Evolutionary conservation across 1,284 basidiomycete species (phyloP), one percentile per base, ranked within the genome.

Genomic region (Marasmius fiardii): DNA sequence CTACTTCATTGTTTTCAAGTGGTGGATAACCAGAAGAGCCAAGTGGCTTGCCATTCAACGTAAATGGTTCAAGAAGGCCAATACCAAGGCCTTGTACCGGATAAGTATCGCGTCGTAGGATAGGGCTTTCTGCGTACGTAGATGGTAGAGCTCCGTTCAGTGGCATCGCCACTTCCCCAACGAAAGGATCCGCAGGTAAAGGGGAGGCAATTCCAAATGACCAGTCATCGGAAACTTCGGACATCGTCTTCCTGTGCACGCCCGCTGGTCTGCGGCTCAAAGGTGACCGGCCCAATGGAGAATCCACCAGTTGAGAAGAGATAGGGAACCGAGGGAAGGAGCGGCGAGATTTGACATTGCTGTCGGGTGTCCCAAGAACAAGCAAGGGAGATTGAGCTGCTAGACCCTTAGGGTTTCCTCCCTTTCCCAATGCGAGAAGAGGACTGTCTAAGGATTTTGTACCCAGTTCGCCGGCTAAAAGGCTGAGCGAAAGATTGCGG

Each of bases 401-500:
- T 20, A 52, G 24, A 12, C 31, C 31, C 26, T 31, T 18, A 12
- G 47, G n/a, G 18, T 23, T 16, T 12, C 47, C 28, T 10, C 31
- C 31, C 20, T 49, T 49, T 14, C 26, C 28, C 23, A 49, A 20
- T 7, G 47, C 47, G 18, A 49, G 31, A 4, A 49, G 26, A 11
- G 47, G 47, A 33, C 47, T 49, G 16, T 49, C 47, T n/a, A 49
- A n/a, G 7, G 47, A 49, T 20, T 49, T 49, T 4, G 47, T 31
- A n/a, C 31, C 47, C 10, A 49, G 24, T 18, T 49, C 47, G 1
- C 47, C n/a, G 24, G 80, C 75, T 21, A 90, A 72, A 77, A 85
- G 80, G 52, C 78, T 77, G 45, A 89, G 70, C 24, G 83, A 84
- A n/a, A 87, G 63, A 57, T 90, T 83, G 39, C 81, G 79, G 10